phyloP scores from a whole-genome alignment of 2,329 filamentous ascomycete genomes.

The Hypoxylon sp. region DNA sequence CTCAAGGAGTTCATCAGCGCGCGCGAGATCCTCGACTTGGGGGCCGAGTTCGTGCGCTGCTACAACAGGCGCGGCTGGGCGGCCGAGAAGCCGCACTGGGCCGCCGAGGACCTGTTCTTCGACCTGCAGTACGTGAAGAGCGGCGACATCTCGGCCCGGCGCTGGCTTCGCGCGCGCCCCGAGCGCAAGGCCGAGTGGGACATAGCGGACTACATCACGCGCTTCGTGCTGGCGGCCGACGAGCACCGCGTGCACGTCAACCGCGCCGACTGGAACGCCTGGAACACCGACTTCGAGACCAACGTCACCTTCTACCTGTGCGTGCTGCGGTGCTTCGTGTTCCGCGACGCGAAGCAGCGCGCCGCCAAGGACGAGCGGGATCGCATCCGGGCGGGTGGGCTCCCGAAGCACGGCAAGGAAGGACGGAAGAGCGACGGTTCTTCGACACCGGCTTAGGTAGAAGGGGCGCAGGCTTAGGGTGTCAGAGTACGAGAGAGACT shows the following conservation, averaged over 20 bases:
- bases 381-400: no score
- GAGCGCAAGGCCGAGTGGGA: slow-evolving; percentile 39
- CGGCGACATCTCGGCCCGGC: slow-evolving; percentile 30
- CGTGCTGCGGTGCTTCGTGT: slow-evolving; percentile 41
- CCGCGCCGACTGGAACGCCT: slow-evolving; percentile 37
- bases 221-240: slow-evolving; percentile 43
- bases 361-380: slow-evolving; percentile 23
- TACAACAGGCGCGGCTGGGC: slow-evolving; percentile 15
- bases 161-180: slow-evolving; percentile 31
- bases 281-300: slow-evolving; percentile 32
- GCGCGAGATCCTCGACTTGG: slow-evolving; percentile 40
- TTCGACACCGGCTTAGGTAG: no score
- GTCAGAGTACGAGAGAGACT: no score
- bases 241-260: slow-evolving; percentile 32
- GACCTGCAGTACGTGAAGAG: slow-evolving; percentile 43
- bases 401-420: no score
- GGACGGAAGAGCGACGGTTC: no score
- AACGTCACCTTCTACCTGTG: slow-evolving; percentile 40
- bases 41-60: slow-evolving; percentile 37
- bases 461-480: no score
- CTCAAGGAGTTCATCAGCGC: slow-evolving; percentile 42
- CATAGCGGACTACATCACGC: slow-evolving; percentile 40
- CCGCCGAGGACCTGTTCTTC: slow-evolving; percentile 43
- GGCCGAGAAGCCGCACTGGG: slow-evolving; percentile 36
- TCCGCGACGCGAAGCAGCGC: slow-evolving; percentile 38